Evolutionary conservation across 2,329 filamentous ascomycete species (phyloP).

Genomic region (Hymenoscyphus linearis): DNA sequence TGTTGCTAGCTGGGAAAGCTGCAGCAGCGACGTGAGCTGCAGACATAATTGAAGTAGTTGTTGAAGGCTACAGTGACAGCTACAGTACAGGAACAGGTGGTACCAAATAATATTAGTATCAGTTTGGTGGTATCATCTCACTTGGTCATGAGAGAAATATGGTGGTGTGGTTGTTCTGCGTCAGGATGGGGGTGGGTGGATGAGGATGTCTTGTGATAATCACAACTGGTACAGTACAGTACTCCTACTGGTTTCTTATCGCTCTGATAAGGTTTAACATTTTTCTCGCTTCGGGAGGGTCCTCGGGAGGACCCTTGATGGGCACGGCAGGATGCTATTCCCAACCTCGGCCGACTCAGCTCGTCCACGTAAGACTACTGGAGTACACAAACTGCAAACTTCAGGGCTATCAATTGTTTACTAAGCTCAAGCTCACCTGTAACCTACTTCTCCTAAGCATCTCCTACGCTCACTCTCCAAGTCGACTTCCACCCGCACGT

Average conservation of each 20-base stretch:
- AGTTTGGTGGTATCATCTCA: too few species aligned
- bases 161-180: not conserved
- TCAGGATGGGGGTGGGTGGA: not conserved
- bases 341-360: conserved; percentile 1
- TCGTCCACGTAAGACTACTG: too few species aligned
- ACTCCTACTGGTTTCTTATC: conserved; percentile 9
- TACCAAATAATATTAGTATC: not conserved
- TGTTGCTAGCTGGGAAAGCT: not conserved
- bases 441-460: not conserved
- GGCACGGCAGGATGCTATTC: not conserved
- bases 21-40: conserved; percentile 5
- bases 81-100: not conserved
- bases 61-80: not conserved
- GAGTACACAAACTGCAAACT: not conserved
- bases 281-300: conserved; percentile 7
- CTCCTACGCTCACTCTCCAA: not conserved
- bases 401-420: not conserved
- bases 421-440: not conserved
- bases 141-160: not conserved
- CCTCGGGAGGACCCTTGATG: conserved; percentile 4
- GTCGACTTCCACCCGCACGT: not conserved
- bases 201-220: conserved; percentile 12
- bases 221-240: too few species aligned
- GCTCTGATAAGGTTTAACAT: conserved; percentile 14
- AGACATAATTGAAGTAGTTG: not conserved